Conservation (phyloP, 805 yeast species). For the Candida corydali region DNA sequence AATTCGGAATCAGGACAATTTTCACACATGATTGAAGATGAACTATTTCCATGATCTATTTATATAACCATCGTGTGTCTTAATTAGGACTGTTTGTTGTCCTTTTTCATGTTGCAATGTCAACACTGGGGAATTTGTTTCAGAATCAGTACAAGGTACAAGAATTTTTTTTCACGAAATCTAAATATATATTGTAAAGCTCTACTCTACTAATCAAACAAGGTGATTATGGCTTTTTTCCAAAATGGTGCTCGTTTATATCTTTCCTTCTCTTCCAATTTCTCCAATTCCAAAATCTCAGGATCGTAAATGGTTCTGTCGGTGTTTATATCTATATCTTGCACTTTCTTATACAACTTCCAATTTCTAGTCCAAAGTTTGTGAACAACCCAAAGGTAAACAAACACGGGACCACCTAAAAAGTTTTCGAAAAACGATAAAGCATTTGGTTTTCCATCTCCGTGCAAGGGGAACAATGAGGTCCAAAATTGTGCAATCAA, state of each 20-base stretch:
- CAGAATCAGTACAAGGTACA: neutral
- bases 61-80: too few species aligned
- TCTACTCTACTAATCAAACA: conserved; percentile 10
- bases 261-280: conserved; percentile 18
- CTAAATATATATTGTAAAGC: neutral
- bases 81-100: conserved; percentile 2
- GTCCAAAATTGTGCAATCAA: conserved; percentile 42
- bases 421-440: conserved; percentile 29
- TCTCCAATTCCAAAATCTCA: conserved; percentile 29
- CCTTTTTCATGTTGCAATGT: neutral
- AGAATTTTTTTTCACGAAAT: neutral
- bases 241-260: conserved; percentile 16
- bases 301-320: conserved; percentile 30
- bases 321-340: conserved; percentile 27
- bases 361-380: conserved; percentile 29
- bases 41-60: too few species aligned
- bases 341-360: conserved; percentile 20
- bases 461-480: conserved; percentile 36
- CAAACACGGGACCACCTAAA: conserved; percentile 28
- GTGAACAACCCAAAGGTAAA: conserved; percentile 28
- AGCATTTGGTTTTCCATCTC: conserved; percentile 21
- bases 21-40: neutral
- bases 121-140: neutral
- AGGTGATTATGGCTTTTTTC: conserved; percentile 13
- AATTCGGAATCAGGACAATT: too few species aligned